Percentiles rank a stretch among this genome's conserved stretches.
These are phyloP conservation scores for Andrographis paniculata DNA, from an alignment of 305 asterid species.

Conservation along the genomic window DNA sequence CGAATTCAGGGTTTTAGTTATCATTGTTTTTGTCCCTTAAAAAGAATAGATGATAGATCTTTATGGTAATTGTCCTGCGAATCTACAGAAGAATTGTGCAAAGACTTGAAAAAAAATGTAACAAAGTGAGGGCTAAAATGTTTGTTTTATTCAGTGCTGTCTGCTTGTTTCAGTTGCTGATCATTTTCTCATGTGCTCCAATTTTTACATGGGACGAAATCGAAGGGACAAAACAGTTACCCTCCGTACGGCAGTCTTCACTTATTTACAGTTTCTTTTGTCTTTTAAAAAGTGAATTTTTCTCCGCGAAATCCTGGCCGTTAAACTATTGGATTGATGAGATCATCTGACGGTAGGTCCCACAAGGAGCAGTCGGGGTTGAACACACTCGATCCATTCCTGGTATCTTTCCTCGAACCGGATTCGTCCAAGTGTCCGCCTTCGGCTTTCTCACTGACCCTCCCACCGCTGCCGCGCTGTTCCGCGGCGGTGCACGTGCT, in stretches of 20 bases:
- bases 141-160: too few species aligned
- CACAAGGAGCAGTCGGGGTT: conserved; percentile 65
- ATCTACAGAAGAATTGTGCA: too few species aligned
- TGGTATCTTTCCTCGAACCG: conserved; percentile 34
- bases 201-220: too few species aligned
- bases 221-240: too few species aligned
- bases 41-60: too few species aligned
- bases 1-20: too few species aligned
- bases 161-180: too few species aligned
- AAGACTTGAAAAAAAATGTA: too few species aligned
- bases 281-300: not conserved
- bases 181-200: too few species aligned
- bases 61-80: too few species aligned
- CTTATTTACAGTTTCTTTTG: not conserved
- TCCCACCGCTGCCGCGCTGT: conserved; percentile 22
- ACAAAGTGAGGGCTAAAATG: too few species aligned
- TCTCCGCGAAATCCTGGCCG: not conserved
- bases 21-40: too few species aligned
- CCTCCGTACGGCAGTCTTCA: not conserved
- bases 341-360: conserved; percentile 77
- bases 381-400: conserved; percentile 42
- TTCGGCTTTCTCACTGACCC: conserved; percentile 35
- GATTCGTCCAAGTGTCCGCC: conserved; percentile 33
- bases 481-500: conserved; percentile 52
- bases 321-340: conserved; percentile 53